Base-by-base conservation (phyloP, 768 basidiomycete genomes). In the Auricularia heimuer region DNA sequence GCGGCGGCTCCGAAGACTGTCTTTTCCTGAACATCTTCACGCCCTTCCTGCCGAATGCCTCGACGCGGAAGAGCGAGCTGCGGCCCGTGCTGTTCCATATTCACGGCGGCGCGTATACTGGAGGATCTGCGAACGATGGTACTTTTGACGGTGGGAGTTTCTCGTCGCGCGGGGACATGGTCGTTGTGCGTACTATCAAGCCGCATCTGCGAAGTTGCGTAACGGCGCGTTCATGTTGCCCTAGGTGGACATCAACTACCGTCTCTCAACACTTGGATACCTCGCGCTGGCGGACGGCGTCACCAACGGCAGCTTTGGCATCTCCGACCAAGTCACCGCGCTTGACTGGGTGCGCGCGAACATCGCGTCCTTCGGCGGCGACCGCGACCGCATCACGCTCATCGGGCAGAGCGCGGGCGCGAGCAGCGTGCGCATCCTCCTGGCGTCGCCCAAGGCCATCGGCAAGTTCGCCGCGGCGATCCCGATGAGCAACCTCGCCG, bases 361-460 rank as follows among this genome's bases (percentile, higher is more conserved):
- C 71, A 85, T 86, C 65, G 71, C 73, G 1, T 75, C 78, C n/a
- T 86, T 86, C 67, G 84, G 84, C 44, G 85, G 85, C 0, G 84
- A 85, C 72, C 80, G 81, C 1, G 70, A 71, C 8, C 76, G 76
- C 1, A 78, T 87, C 60, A 83, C 82, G 3, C 80, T 85, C 29
- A 78, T 79, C 65, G 84, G 84, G 1, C 79, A 86, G 70, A 82
- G 80, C 4, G 83, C 83, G 12, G 84, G 83, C 35, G 82, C 79
- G 10, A 77, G 75, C 44, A 76, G 79, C 4, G 79, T 81, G 0
- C 75, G 78, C 21, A 42, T 65, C 39, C 65, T 66, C 42, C 7
- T 80, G 37, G 75, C 72, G 6, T 73, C 76, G 1, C 69, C 73
- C 7, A 72, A 72, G 4, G 76, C 77, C 1, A 75, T 75, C 60